A percentile compares a stretch with the other conserved stretches of the same genome.
Evolutionary conservation across 164 flowering plant species (phyloP).

Genomic region (grape (Vitis vinifera)): ASM3070453v1 NC_081811.1:4451001-4451500

Average conservation of each 20-base stretch:
- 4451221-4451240: slow-evolving; percentile 23
- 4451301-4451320: slow-evolving; percentile 6
- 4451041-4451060: slow-evolving; percentile 15
- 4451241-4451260: background rate
- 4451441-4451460: slow-evolving; percentile 4
- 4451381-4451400: slow-evolving; percentile 22
- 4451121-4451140: slow-evolving; percentile 12
- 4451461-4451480: slow-evolving; percentile 1
- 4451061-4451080: slow-evolving; percentile 9
- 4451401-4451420: slow-evolving; percentile 25
- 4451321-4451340: slow-evolving; percentile 11
- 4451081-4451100: slow-evolving; percentile 8
- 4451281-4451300: background rate
- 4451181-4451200: slow-evolving; percentile 10
- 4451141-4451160: slow-evolving; percentile 27
- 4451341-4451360: slow-evolving; percentile 10
- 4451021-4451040: slow-evolving; percentile 37
- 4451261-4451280: background rate
- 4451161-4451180: slow-evolving; percentile 8
- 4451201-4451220: slow-evolving; percentile 17
- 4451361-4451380: slow-evolving; percentile 3
- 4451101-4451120: slow-evolving; percentile 29
- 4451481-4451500: slow-evolving; percentile 2
- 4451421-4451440: slow-evolving; percentile 25
- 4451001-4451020: background rate